Base-by-base conservation (phyloP, 1,284 basidiomycete species). In the Heliocybe sulcata region DNA sequence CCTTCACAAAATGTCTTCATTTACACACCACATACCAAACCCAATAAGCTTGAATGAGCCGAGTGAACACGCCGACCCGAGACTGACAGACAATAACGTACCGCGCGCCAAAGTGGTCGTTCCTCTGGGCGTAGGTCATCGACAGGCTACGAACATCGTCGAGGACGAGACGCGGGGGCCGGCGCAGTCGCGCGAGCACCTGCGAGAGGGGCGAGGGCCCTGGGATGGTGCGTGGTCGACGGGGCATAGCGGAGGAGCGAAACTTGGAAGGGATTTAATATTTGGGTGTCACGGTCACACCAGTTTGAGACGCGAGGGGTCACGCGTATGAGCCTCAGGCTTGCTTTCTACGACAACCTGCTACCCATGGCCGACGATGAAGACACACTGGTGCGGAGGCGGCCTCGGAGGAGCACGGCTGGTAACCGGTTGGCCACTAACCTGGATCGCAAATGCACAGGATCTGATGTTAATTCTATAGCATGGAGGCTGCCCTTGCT, bases 71-170 rank as follows among this genome's bases (percentile, higher is more conserved):
- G 16, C 9, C 31, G n/a, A 33, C 22, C 45, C 3, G 25, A 52
- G 51, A 35, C 2, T 27, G 51, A 42, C 4, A 10, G 22, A 26
- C 25, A 38, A 29, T 33, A 29, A 59, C 74, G 55, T 55, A 78
- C 79, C 84, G 76, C 23, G 87, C 85, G 60, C 86, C 87, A 63
- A 83, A 88, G 65, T 90, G 85, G 65, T 87, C 84, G 64, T 89
- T 87, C 58, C 74, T 72, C 35, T 71, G 70, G 0, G 85, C 85
- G 45, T 81, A 73, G 0, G 79, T 80, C 29, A 90, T 68, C 56
- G 72, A 79, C 20, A 90, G 64, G 8, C 71, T 68, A 54, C 76
- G 79, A 35, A 90, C 68, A 8, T 70, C 72, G 0, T 69, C 62
- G 1, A 90, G 68, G 1, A 72, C 65, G n/a, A 87, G 81, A 52